phyloP scores from a whole-genome alignment of 2,329 filamentous ascomycete species.

The Verticillium nubilum region DNA sequence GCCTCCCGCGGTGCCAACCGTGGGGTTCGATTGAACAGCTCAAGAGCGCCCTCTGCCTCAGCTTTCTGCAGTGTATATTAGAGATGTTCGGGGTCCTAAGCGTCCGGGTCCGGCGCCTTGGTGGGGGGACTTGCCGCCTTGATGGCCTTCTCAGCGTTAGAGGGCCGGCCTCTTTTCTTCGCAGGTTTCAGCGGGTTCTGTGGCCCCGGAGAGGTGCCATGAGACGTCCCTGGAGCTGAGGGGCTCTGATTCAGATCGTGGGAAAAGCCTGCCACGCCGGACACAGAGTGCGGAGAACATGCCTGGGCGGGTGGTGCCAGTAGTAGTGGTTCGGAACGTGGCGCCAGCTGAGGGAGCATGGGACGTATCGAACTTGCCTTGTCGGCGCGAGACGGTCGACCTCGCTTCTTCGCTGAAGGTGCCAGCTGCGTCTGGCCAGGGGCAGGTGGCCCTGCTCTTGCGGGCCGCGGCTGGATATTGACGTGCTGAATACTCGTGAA shows the following conservation, averaged over 20 bases:
- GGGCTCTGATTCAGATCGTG: background rate
- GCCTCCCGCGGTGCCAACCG: background rate
- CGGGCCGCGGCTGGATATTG: background rate
- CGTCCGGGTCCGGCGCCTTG: background rate
- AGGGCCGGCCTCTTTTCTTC: background rate
- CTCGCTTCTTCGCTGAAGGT: conserved; percentile 30
- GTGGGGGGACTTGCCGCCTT: conserved; percentile 1
- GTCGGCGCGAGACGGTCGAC: conserved; percentile 38
- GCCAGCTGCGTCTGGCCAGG: background rate
- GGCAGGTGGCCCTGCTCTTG: background rate
- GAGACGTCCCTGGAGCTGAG: background rate
- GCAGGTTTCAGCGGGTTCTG: background rate
- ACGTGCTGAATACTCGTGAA: background rate
- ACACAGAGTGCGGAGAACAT: background rate
- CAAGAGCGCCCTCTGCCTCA: background rate
- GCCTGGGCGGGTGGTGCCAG: background rate
- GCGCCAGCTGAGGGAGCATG: conserved; percentile 25
- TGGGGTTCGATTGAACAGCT: background rate
- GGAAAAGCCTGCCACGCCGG: background rate
- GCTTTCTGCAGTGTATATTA: background rate
- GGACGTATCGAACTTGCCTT: conserved; percentile 26
- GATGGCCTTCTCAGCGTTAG: background rate
- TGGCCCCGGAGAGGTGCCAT: background rate
- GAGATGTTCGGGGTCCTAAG: background rate
- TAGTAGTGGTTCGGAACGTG: conserved; percentile 9